These are phyloP conservation scores for Speleostelium caveatum DNA, from an alignment of 78 protist genomes.

Conservation along the genomic window DNA sequence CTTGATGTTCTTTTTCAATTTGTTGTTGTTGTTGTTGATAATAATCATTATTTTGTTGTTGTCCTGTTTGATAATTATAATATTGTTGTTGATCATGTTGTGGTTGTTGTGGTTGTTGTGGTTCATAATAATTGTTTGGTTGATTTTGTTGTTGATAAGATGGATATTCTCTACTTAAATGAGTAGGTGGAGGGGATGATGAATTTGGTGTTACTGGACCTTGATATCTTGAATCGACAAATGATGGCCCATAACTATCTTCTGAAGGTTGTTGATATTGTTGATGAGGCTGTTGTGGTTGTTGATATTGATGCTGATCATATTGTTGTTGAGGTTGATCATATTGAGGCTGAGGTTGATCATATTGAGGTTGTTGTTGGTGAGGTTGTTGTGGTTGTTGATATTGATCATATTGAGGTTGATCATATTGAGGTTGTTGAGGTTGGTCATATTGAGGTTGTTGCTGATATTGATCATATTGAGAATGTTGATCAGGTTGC, in stretches of 20 bases:
- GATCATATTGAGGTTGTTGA: neutral
- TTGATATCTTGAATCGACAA: slow-evolving; percentile 16
- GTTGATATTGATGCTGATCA: neutral
- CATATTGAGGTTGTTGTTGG: slow-evolving; percentile 1
- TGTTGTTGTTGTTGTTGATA: neutral
- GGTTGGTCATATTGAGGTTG: slow-evolving; percentile 10
- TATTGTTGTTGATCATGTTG: neutral
- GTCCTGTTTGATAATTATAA: neutral
- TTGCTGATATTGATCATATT: slow-evolving; percentile 9
- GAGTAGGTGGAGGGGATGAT: neutral
- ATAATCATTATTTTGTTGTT: neutral
- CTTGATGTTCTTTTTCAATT: neutral
- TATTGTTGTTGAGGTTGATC: neutral
- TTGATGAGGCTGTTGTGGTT: neutral
- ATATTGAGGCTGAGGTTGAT: neutral
- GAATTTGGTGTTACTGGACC: neutral
- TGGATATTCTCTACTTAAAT: neutral
- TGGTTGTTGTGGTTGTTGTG: neutral
- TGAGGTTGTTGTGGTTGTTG: neutral
- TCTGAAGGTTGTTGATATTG: neutral
- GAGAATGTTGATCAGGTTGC: neutral
- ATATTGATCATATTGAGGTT: neutral
- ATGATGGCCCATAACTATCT: neutral
- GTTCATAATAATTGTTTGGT: neutral
- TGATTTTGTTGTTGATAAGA: slow-evolving; percentile 11